Evolutionary conservation across 1,139 yeast genomes (phyloP), one percentile per base, ranked within the genome.

Genomic region (Debaryomycetaceae sp.): DNA sequence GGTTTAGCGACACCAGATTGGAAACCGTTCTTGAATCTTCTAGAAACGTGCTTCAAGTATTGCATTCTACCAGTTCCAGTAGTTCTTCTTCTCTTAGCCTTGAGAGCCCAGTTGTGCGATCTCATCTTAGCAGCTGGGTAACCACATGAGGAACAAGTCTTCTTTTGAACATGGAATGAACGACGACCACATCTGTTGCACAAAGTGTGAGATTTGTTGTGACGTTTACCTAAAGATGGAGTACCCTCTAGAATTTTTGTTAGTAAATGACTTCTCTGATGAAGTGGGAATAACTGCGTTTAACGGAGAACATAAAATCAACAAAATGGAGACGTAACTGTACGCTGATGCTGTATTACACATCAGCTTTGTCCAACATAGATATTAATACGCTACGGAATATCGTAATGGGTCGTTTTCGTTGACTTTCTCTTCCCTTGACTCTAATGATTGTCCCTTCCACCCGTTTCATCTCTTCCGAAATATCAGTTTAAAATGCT

Each of bases 31-130:
- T 90, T 89, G 87, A 91, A 93, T 83, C 91, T 88, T 84, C 97
- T 89, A 65, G 95, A 77, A 66, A 93, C 96, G 78, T 84, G 86
- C 84, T 91, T 93, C 78, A 95, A 85, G 89, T 93, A 83, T 76
- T 93, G 81, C 96, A 90, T 90, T 82, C 99, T 95, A 78, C 99
- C 99, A 75, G 98, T 85, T 82, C 99, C 99, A 64, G 98, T 91
- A 66, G 99, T 93, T 80, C 88, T 87, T 88, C 99, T 90, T 89
- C 99, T 89, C 87, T 91, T 89, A 70, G 98, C 97, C 87, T 93
- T 93, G 62, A 79, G 78, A 73, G 95, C 97, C 99, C 99, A 93
- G 97, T 93, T 93, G 95, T 81, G 87, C 68, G 88, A 81, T 87
- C 99, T 90, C 79, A 87, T 75, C 84, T 95, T 95, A 68, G 99